Evolutionary conservation across 2,329 filamentous ascomycete genomes (phyloP), one percentile per base, ranked within the genome.

Genomic region (Myotisia sp.): DNA sequence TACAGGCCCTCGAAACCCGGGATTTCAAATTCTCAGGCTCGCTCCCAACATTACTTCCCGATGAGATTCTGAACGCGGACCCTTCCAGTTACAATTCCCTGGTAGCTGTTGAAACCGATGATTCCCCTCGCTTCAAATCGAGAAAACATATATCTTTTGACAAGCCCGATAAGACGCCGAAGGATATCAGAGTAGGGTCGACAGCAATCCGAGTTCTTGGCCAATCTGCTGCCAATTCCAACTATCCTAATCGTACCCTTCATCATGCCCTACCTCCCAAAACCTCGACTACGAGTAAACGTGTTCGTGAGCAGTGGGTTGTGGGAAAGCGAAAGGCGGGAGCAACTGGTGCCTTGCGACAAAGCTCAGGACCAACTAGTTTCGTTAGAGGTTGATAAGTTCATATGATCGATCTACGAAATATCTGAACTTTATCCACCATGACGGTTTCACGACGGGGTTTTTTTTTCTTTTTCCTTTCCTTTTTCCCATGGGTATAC

Each of bases 11-110:
- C 14, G 51, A 42, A 18, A 53, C 50, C 20, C 52, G 56, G 38
- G 54, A 58, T 34, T 22, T 29, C 6, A 34, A 33, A 6, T 31
- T 23, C 12, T 37, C 52, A 42, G 9, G 53, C 46, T 49, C 49
- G n/a, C 56, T 70, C 8, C 67, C 67, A 4, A 59, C 57, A 24
- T 55, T 70, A 14, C 60, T 71, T 21, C 67, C 67, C 4, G 60
- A 63, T 33, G 63, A 66, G 16, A 60, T 71, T 26, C 49, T 71
- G 31, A 63, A 62, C 33, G 57, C 60, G 9, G 59, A 61, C 17
- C 63, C 62, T 14, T 52, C 56, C 19, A 47, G 49, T 6, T 55
- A 62, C 16, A 59, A 62, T 4, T 61, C 60, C 2, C 65, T 62
- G 1, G 62, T 62, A 3, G 62, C 63, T 1, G 50, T 50, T 3